These are phyloP conservation scores for Pelargonium nanum DNA, from an alignment of 345 rosid genomes.

Conservation along the genomic window DNA sequence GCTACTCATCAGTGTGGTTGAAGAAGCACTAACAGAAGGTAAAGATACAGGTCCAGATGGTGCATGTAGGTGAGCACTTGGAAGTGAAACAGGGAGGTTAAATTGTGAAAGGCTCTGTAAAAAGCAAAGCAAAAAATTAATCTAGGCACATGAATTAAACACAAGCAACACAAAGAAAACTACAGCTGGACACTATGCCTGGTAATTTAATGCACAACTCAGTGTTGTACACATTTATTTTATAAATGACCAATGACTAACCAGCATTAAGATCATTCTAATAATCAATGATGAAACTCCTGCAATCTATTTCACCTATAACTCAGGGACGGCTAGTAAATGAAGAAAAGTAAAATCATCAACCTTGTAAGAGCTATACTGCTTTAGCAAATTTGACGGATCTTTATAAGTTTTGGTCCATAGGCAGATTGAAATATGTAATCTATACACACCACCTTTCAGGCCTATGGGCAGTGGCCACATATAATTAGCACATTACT, in stretches of 20 bases:
- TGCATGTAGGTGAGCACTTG: constrained; percentile 58
- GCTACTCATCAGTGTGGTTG: constrained; percentile 32
- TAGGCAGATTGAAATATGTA: background rate
- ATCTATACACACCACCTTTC: background rate
- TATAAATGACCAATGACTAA: too few relatives aligned
- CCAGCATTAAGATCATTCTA: too few relatives aligned
- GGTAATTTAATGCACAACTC: background rate
- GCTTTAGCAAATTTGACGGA: background rate
- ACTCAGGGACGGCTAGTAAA: too few relatives aligned
- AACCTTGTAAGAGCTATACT: background rate
- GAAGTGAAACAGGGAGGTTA: constrained; percentile 84
- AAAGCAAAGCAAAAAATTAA: constrained; percentile 26
- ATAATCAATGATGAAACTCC: too few relatives aligned
- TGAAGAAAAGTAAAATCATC: background rate
- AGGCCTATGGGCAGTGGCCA: background rate
- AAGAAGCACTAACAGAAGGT: constrained; percentile 40
- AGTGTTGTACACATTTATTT: too few relatives aligned
- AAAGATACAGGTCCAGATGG: constrained; percentile 46
- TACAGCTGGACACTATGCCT: background rate
- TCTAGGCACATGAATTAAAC: background rate
- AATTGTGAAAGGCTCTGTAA: constrained; percentile 95
- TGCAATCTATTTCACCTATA: too few relatives aligned
- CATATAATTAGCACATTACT: too few relatives aligned
- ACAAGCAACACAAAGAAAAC: background rate
- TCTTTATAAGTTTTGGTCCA: background rate